Base-by-base conservation (phyloP, 2,329 filamentous ascomycete genomes). In the Bipolaris zeicola region DNA sequence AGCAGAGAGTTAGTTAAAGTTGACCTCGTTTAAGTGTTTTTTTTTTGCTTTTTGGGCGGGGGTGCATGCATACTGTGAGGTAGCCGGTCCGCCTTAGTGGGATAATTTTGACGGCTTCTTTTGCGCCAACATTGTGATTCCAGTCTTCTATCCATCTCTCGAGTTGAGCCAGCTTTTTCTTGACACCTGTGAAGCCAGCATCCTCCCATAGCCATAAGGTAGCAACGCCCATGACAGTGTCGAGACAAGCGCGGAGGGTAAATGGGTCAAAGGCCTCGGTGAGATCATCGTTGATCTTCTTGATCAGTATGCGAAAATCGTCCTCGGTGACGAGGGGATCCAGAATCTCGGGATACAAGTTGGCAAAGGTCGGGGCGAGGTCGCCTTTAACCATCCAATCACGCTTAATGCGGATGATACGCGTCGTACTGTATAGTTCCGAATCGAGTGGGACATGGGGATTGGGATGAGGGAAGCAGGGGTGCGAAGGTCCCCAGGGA, bases 121-220 rank as follows among this genome's bases (percentile, higher is more conserved):
- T 82, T 48, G 78, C 77, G n/a, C 83, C 83, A 8, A 82, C 76
- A 60, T 91, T 85, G 7, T 75, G 72, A 73, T 99, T 99, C 93
- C 94, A 97, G 57, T 87, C 83, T 62, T 96, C 90, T 51, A 99
- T 84, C 87, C 91, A 96, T 36, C 75, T 76, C 77, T 99, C 95
- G 16, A 97, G 78, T 8, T 79, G 82, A 52, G 82, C 84, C 43
- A 96, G 75, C 52, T 88, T 84, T 20, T 82, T 80, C 79, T 98
- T 98, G 57, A 89, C 84, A 7, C 84, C 87, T 3, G 90, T 90
- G 34, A 91, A 78, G 1, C 94, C 92, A 20, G 94, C 68, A 72
- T 98, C 94, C 57, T 99, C 95, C 92, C 92, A 98, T 33, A 98
- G 70, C 91, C 93, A 99, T 20, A 94, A 91, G 0, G 95, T 98